Evolutionary conservation across 192 early-diverging fungal genomes (phyloP).

Genomic region (Podila verticillata): DNA sequence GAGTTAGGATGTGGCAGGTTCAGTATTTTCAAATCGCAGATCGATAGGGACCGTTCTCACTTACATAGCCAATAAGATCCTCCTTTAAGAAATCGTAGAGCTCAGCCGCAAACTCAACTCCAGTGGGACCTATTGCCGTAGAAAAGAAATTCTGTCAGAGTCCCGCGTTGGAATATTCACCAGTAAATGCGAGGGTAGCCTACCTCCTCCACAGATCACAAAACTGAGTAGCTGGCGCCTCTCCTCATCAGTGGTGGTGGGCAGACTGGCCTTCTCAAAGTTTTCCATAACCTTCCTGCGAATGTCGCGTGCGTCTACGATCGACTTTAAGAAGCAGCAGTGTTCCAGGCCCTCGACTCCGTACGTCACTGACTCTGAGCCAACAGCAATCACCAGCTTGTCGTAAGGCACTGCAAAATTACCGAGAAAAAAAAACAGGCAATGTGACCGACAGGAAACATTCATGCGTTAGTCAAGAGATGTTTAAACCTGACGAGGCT

Average conservation of each 20-base stretch:
- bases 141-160: background rate
- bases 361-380: constrained; percentile 67
- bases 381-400: constrained; percentile 65
- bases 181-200: constrained; percentile 4
- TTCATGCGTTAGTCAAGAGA: no score
- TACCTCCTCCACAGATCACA: constrained; percentile 80
- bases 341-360: constrained; percentile 73
- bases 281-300: constrained; percentile 66
- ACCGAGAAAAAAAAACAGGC: background rate
- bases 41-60: background rate
- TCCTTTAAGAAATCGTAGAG: constrained; percentile 65
- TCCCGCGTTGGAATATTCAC: background rate
- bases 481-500: background rate
- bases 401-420: constrained; percentile 56
- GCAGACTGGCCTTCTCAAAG: constrained; percentile 74
- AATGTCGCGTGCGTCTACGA: constrained; percentile 71
- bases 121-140: constrained; percentile 48
- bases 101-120: constrained; percentile 76
- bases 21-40: no score
- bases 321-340: constrained; percentile 68
- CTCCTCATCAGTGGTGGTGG: constrained; percentile 67
- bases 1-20: background rate
- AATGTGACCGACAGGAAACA: background rate
- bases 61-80: constrained; percentile 68
- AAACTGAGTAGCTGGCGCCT: constrained; percentile 70